Evolutionary conservation across 345 rosid species (phyloP), one percentile per base, ranked within the genome.

Genomic region (Acer negundo): DNA sequence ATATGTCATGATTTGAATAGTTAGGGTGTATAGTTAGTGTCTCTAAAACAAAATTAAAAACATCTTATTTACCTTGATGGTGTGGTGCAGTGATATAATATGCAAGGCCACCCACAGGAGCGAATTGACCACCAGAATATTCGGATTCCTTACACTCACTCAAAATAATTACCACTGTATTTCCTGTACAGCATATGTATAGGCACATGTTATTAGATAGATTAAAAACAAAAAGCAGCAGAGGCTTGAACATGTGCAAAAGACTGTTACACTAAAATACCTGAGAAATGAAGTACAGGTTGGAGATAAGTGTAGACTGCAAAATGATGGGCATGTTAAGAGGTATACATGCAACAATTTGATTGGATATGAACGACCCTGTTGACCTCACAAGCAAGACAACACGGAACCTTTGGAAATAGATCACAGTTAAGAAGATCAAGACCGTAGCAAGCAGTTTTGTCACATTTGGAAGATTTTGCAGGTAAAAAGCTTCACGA

Each of bases 361-460:
- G 84, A 93, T 93, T 2, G 95, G 97, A 82, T 91, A 93, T 10
- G 97, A 93, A 40, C n/a, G n/a, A n/a, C 97, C 97, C 83, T 93
- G 97, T 79, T 91, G 95, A 93, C 86, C 97, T 87, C 81, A 93
- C 97, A 69, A 94, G 97, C 70, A 93, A 83, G 38, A 93, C 97
- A 65, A 93, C 97, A 66, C 97, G 94, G 86, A 93, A 93, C 51
- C 97, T 95, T 93, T 91, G 95, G 93, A 93, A 93, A 87, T 93
- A 91, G 80, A 91, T 87, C 51, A 93, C 97, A 73, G 91, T 91
- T 28, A 91, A 78, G 87, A 91, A 93, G 77, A 93, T 82, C 87
- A 93, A 85, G 70, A 93, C 90, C 0, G 95, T 93, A 23, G 97
- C 94, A 17, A 93, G 94, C 79, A 93, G 83, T 80, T 93, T 93